These are phyloP conservation scores for Alternaria metachromatica DNA, from an alignment of 2,329 filamentous ascomycete genomes.

Conservation along the genomic window DNA sequence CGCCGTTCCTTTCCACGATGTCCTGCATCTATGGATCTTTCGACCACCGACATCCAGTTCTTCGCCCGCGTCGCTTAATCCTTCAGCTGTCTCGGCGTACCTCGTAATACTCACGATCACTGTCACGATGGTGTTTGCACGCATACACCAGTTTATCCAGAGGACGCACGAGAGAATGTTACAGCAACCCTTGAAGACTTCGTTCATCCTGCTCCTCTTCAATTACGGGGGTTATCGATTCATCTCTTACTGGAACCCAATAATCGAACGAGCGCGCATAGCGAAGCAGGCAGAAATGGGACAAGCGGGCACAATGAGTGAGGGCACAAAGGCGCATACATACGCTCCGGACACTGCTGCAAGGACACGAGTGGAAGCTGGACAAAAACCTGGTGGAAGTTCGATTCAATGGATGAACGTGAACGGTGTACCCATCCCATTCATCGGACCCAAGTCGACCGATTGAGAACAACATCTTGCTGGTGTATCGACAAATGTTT, in stretches of 20 bases:
- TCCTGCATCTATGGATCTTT: not conserved
- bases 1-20: conserved; percentile 18
- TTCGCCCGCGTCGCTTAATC: not conserved
- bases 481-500: not conserved
- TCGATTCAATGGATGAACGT: conserved; percentile 34
- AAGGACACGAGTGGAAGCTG: conserved; percentile 1
- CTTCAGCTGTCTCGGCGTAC: not conserved
- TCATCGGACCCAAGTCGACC: conserved; percentile 1
- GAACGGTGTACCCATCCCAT: conserved; percentile 40
- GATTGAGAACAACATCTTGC: not conserved
- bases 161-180: not conserved
- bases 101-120: not conserved
- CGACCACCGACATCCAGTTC: conserved; percentile 2
- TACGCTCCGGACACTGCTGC: conserved; percentile 7
- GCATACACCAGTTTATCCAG: conserved; percentile 18
- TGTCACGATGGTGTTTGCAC: conserved; percentile 19
- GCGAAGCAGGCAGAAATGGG: conserved; percentile 14
- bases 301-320: conserved; percentile 22
- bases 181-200: conserved; percentile 19
- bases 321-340: conserved; percentile 11
- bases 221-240: conserved; percentile 38
- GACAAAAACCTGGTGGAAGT: conserved; percentile 7
- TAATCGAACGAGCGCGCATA: conserved; percentile 15
- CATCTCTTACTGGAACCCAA: conserved; percentile 35
- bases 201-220: conserved; percentile 24